Percentiles rank a stretch among this genome's conserved stretches.
Conservation (phyloP, 2,329 filamentous ascomycete species). For the Clarireedia monteithiana region DNA sequence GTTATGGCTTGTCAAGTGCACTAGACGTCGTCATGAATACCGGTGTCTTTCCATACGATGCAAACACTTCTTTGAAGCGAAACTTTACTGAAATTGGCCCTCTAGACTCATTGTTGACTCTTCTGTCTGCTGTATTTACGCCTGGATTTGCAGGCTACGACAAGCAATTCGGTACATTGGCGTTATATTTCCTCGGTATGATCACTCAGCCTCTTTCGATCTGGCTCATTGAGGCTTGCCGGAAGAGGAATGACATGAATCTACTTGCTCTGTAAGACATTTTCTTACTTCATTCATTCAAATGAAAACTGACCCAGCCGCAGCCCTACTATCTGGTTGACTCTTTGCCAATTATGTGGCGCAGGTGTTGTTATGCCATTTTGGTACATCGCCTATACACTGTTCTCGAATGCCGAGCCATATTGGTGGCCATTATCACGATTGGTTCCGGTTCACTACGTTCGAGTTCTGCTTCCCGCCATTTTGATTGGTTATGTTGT, state of each 20-base stretch:
- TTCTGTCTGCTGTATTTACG: neutral
- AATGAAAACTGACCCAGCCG: neutral
- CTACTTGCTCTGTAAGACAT: neutral
- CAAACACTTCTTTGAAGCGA: neutral
- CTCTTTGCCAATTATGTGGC: neutral
- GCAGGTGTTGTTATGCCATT: neutral
- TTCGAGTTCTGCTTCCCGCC: neutral
- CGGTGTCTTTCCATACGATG: neutral
- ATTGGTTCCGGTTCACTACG: neutral
- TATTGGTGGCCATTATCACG: constrained; percentile 5
- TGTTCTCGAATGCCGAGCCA: neutral
- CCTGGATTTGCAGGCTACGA: neutral
- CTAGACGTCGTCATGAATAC: neutral
- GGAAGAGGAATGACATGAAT: constrained; percentile 5
- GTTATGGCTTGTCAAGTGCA: neutral
- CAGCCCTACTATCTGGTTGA: neutral
- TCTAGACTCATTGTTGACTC: neutral
- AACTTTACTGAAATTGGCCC: neutral
- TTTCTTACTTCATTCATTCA: neutral
- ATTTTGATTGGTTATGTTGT: neutral
- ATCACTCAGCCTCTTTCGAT: neutral
- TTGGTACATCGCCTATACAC: neutral
- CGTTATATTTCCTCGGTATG: neutral
- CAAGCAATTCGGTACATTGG: neutral
- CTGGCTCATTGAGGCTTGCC: neutral